Conservation (phyloP, 805 yeast genomes). For the Middelhovenomyces tepae region DNA sequence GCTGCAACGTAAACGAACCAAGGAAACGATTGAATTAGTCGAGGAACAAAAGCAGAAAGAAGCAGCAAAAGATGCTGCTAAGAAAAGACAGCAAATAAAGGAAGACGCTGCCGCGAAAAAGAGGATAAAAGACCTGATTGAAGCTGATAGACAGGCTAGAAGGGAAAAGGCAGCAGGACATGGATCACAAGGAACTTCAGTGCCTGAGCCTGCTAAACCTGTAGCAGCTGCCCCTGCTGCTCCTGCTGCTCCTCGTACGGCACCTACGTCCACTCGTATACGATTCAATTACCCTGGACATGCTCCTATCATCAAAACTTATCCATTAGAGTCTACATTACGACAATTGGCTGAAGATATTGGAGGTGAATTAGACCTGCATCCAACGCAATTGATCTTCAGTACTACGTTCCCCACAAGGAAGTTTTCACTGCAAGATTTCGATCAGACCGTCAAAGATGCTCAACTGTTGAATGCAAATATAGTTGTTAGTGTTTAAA, state of each 20-base stretch:
- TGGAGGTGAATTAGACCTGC: slow-evolving; percentile 16
- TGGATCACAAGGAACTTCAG: slow-evolving; percentile 9
- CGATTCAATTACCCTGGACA: slow-evolving; percentile 18
- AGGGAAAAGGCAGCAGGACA: slow-evolving; percentile 12
- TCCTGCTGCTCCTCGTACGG: slow-evolving; percentile 11
- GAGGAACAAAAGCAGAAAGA: slow-evolving; percentile 26
- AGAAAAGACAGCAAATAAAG: slow-evolving; percentile 21
- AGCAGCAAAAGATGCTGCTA: slow-evolving; percentile 25
- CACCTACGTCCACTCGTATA: slow-evolving; percentile 18
- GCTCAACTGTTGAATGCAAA: slow-evolving; percentile 26
- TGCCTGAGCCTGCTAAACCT: slow-evolving; percentile 8
- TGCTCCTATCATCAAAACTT: slow-evolving; percentile 20
- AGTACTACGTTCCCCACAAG: slow-evolving; percentile 26
- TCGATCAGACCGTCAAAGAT: slow-evolving; percentile 22
- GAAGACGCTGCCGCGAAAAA: slow-evolving; percentile 26
- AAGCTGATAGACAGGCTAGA: slow-evolving; percentile 28
- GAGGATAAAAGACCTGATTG: slow-evolving; percentile 26
- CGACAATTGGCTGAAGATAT: slow-evolving; percentile 22
- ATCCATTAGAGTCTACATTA: slow-evolving; percentile 21
- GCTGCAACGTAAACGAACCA: slow-evolving; percentile 22
- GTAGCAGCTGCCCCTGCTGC: slow-evolving; percentile 14
- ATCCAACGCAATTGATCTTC: slow-evolving; percentile 17
- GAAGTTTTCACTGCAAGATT: slow-evolving; percentile 16
- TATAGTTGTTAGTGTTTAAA: slow-evolving; percentile 17
- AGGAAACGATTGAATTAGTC: slow-evolving; percentile 20